phyloP scores from a whole-genome alignment of 192 early-diverging fungal genomes.

The Linnemannia schmuckeri region DNA sequence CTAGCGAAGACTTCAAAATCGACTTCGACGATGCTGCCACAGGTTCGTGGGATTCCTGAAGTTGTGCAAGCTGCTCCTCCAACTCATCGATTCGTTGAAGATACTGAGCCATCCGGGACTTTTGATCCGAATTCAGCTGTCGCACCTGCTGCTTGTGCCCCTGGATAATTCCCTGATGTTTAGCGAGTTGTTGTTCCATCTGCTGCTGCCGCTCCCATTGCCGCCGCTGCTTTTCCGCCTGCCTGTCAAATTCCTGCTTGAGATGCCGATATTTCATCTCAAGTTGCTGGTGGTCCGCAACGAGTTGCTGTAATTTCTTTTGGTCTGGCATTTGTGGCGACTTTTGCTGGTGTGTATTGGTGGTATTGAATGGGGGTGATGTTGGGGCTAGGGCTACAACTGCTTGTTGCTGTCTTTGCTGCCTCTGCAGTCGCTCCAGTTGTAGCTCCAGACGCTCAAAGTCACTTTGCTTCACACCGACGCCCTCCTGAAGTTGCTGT shows the following conservation, averaged over 20 bases:
- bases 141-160: not conserved
- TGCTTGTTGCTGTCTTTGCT: not conserved
- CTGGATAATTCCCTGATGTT: not conserved
- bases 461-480: too few relatives aligned
- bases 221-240: not conserved
- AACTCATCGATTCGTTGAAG: not conserved
- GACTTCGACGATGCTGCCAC: not conserved
- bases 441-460: too few relatives aligned
- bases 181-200: not conserved
- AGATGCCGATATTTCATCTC: not conserved
- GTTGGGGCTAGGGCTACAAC: too few relatives aligned
- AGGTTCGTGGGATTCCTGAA: not conserved
- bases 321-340: not conserved
- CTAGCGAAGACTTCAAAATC: not conserved
- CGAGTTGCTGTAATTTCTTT: not conserved
- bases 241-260: not conserved
- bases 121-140: not conserved
- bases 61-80: not conserved
- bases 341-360: not conserved
- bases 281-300: not conserved
- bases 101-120: not conserved
- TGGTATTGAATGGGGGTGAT: not conserved
- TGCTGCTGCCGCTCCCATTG: slow-evolving; percentile 3
- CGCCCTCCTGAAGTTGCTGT: too few relatives aligned
- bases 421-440: too few relatives aligned